Evolutionary conservation across 192 early-diverging fungal species (phyloP), one percentile per base, ranked within the genome.

Genomic region (Thoreauomyces humboldtii): DNA sequence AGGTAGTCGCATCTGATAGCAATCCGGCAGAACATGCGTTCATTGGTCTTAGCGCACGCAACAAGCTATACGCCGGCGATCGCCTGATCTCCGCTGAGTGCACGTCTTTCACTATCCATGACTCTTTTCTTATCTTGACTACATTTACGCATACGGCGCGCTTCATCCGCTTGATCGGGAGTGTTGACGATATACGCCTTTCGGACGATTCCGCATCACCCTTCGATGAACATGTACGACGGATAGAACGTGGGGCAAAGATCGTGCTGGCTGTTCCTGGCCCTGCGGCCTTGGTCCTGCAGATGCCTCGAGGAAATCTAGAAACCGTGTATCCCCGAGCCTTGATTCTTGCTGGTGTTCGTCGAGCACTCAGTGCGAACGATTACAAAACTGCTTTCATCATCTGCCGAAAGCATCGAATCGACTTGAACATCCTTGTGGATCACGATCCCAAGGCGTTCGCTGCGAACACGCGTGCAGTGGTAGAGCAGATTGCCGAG

Each of bases 231-330:
- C 70, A 82, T 17, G 55, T 73, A 24, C 83, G 96, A 27, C 81
- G 91, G 0, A 81, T 98, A n/a, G 96, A 98, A 77, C 85, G 93
- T 50, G 96, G 95, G 11, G 81, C 96, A 9, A 82, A 85, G 24
- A 93, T 97, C 66, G 89, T 97, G 4, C 55, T 86, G 41, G 91
- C 91, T 0, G 73, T 86, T 7, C 89, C 92, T 1, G 74, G 67
- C 43, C 86, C 82, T 52, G 81, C 85, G 15, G 81, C 80, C 51
- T 67, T 93, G 32, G 71, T 93, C 17, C 64, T 92, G n/a, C 90
- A 92, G 63, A 98, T 98, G 96, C 96, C 96, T 12, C 89, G 96
- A 28, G 96, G 96, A 6, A 98, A 98, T 59, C 74, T 97, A 51
- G 96, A 98, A 66, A 97, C 95, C 0, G 81, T 98, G 22, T 77